phyloP scores from a whole-genome alignment of 164 flowering plant genomes.

The Santalum album region DNA sequence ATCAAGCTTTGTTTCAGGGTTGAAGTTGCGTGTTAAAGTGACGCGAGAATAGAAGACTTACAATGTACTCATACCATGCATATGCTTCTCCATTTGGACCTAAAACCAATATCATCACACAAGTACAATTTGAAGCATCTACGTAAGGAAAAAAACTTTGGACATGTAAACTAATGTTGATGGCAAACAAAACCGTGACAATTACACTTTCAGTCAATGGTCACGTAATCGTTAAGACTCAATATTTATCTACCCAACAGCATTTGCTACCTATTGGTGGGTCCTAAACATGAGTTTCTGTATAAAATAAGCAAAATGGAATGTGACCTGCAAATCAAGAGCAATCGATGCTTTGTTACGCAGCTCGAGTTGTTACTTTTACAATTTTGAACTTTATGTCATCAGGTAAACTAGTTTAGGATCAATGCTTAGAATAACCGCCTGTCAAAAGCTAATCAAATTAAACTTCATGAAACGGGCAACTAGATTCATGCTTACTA shows the following conservation, averaged over 20 bases:
- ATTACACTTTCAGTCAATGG: too few species aligned
- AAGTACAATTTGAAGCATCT: background rate
- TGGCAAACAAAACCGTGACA: too few species aligned
- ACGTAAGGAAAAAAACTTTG: background rate
- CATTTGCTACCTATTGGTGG: background rate
- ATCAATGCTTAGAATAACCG: conserved; percentile 98
- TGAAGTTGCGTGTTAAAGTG: too few species aligned
- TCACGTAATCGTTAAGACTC: too few species aligned
- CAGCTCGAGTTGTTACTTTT: conserved; percentile 63
- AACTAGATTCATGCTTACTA: background rate
- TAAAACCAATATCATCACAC: conserved; percentile 22
- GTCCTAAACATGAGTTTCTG: background rate
- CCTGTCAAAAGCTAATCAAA: conserved; percentile 33
- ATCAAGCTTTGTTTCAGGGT: too few species aligned
- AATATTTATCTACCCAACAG: background rate
- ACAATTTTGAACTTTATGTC: conserved; percentile 66
- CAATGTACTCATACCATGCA: conserved; percentile 99
- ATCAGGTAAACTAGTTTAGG: conserved; percentile 71
- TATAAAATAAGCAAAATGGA: background rate
- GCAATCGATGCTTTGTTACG: conserved; percentile 1
- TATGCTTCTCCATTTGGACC: conserved; percentile 92
- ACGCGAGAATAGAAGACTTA: conserved; percentile 19
- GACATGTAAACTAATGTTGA: too few species aligned
- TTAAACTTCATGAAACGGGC: background rate
- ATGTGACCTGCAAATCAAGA: background rate